Conservation (phyloP, 2,329 filamentous ascomycete species). For the Aspergillus sp. region DNA sequence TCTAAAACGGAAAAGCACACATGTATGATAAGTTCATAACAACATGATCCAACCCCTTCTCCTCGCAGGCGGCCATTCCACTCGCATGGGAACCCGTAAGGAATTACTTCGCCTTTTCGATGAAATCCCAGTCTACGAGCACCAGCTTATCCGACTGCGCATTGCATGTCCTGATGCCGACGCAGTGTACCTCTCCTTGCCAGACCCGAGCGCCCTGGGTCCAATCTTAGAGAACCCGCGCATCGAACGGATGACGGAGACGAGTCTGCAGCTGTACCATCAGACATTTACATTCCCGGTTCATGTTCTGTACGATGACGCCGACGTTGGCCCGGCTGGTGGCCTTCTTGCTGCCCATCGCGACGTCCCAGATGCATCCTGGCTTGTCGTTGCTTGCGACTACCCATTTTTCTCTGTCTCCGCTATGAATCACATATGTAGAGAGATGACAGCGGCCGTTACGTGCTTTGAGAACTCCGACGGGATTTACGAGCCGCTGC, state of each 20-base stretch:
- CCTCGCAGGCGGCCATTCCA: conserved; percentile 32
- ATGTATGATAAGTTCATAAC: no score
- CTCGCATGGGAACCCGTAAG: conserved; percentile 32
- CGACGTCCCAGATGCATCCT: conserved; percentile 24
- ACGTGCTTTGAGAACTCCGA: conserved; percentile 36
- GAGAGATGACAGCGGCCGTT: conserved; percentile 23
- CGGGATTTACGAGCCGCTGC: conserved; percentile 34
- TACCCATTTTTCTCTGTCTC: conserved; percentile 32
- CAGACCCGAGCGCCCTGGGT: background rate
- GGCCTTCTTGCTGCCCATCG: conserved; percentile 34
- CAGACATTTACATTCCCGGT: background rate
- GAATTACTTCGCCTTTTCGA: conserved; percentile 29
- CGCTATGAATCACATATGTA: conserved; percentile 28
- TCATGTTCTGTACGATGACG: background rate
- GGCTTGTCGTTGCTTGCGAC: conserved; percentile 36
- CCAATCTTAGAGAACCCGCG: background rate
- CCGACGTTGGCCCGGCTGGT: conserved; percentile 23
- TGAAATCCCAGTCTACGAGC: conserved; percentile 27
- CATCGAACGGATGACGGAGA: background rate
- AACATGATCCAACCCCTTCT: conserved; percentile 27
- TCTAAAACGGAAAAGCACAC: no score
- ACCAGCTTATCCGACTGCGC: conserved; percentile 25
- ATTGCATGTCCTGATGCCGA: conserved; percentile 23
- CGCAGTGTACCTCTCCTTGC: conserved; percentile 27
- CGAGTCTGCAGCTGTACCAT: background rate